Evolutionary conservation across 805 yeast species (phyloP).

Genomic region (Candida pini): DNA sequence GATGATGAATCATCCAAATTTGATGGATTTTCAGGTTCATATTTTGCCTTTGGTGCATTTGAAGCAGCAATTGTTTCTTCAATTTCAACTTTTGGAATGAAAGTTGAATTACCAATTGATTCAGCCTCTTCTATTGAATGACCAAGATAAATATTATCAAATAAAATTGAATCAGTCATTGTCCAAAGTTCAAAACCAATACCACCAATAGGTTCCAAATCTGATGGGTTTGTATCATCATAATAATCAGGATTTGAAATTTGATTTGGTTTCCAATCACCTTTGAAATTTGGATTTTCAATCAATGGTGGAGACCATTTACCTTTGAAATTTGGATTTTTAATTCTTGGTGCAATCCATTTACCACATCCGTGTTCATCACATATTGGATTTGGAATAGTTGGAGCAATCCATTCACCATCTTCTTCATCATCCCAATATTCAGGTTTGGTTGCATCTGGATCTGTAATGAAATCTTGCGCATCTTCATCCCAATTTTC

Average conservation of each 20-base stretch:
- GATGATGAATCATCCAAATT: too few relatives aligned
- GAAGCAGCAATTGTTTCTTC: constrained; percentile 41
- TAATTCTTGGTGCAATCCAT: constrained; percentile 65
- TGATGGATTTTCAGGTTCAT: constrained; percentile 34
- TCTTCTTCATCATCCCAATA: constrained; percentile 90
- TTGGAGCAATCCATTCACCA: constrained; percentile 77
- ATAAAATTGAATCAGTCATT: constrained; percentile 66
- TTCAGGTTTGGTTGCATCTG: constrained; percentile 60
- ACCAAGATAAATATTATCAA: constrained; percentile 83
- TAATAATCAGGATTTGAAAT: constrained; percentile 67
- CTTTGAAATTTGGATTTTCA: constrained; percentile 71
- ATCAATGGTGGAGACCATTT: constrained; percentile 69
- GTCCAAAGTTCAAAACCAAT: constrained; percentile 89
- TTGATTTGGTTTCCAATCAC: constrained; percentile 66
- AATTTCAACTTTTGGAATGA: constrained; percentile 44
- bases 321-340: constrained; percentile 70
- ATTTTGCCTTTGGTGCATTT: constrained; percentile 36
- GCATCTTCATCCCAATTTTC: constrained; percentile 72
- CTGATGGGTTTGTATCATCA: constrained; percentile 52
- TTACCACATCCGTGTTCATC: constrained; percentile 68
- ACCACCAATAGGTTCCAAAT: constrained; percentile 67
- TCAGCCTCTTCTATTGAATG: constrained; percentile 85
- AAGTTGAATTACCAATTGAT: constrained; percentile 71
- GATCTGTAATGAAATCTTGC: constrained; percentile 57
- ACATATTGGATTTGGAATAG: constrained; percentile 71